Evolutionary conservation across 139 green algal species (phyloP).

Genomic region (Chlorokybus atmophyticus): DNA sequence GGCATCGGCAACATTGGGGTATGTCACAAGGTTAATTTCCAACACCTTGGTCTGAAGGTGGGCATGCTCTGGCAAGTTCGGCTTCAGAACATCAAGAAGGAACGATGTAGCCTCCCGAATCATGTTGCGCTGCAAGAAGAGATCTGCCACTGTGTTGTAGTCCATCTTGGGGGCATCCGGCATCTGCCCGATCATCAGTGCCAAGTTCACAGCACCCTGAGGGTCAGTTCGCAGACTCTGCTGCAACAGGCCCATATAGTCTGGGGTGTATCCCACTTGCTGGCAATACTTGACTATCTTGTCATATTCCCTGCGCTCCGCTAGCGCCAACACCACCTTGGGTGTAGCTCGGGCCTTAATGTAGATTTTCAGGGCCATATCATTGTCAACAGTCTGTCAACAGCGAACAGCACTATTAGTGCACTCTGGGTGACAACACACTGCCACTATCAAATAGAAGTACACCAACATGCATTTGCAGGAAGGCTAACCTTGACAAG

Average conservation of each 20-base stretch:
- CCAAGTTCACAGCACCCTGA: constrained; percentile 74
- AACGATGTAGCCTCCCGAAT: constrained; percentile 91
- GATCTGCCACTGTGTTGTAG: constrained; percentile 84
- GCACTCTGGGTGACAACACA: too few relatives aligned
- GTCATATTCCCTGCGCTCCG: constrained; percentile 89
- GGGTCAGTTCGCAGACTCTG: constrained; percentile 84
- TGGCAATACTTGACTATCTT: constrained; percentile 54
- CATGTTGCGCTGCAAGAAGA: constrained; percentile 90
- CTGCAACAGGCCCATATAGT: constrained; percentile 94
- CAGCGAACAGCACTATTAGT: too few relatives aligned
- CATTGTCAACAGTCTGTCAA: constrained; percentile 34
- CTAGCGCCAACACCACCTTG: constrained; percentile 62
- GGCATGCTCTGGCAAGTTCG: constrained; percentile 75
- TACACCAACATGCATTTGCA: too few relatives aligned
- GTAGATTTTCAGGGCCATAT: constrained; percentile 86
- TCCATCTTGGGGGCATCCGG: constrained; percentile 52
- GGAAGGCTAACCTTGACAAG: constrained; percentile 52
- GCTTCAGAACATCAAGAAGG: constrained; percentile 87
- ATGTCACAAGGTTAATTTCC: constrained; percentile 99
- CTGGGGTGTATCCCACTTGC: constrained; percentile 59
- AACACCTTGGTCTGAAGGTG: constrained; percentile 88
- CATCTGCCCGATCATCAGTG: constrained; percentile 85
- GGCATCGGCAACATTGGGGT: constrained; percentile 91
- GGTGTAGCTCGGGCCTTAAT: constrained; percentile 50
- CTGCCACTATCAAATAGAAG: too few relatives aligned